Conservation (phyloP, 2,329 filamentous ascomycete species). For the Cladosporium velox region DNA sequence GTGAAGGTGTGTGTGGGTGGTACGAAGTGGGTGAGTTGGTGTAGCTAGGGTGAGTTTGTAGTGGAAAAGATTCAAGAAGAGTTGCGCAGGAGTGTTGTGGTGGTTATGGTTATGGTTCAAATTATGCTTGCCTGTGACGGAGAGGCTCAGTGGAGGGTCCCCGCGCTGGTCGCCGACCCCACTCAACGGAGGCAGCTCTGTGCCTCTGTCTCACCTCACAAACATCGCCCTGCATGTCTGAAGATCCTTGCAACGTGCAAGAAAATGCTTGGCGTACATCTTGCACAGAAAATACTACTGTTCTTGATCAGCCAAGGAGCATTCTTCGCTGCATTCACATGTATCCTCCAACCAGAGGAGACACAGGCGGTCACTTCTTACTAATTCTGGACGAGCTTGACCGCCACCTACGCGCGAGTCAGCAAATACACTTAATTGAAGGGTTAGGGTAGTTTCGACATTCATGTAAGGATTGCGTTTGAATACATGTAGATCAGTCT, state of each 20-base stretch:
- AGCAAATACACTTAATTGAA: not conserved
- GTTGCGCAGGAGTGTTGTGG: not conserved
- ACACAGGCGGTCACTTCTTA: not conserved
- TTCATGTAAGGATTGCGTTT: not conserved
- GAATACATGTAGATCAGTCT: not conserved
- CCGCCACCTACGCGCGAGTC: not conserved
- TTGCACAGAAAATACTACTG: not conserved
- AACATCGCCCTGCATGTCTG: conserved; percentile 1
- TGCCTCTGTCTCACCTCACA: conserved; percentile 2
- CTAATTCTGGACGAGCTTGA: not conserved
- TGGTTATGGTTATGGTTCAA: not conserved
- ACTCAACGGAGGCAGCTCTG: not conserved
- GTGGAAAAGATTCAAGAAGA: not conserved
- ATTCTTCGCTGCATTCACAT: not conserved
- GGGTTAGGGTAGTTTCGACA: not conserved
- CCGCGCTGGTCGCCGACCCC: not conserved
- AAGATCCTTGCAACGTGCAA: conserved; percentile 2
- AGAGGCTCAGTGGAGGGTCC: not conserved
- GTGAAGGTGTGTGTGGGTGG: conserved; percentile 9
- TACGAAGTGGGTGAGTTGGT: not conserved
- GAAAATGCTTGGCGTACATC: not conserved
- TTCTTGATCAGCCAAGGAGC: not conserved
- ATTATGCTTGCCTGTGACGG: not conserved
- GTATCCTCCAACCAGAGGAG: not conserved
- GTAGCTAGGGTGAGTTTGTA: not conserved